These are phyloP conservation scores for Mycoemilia scoparia DNA, from an alignment of 192 early-diverging fungal species.

Conservation along the genomic window DNA sequence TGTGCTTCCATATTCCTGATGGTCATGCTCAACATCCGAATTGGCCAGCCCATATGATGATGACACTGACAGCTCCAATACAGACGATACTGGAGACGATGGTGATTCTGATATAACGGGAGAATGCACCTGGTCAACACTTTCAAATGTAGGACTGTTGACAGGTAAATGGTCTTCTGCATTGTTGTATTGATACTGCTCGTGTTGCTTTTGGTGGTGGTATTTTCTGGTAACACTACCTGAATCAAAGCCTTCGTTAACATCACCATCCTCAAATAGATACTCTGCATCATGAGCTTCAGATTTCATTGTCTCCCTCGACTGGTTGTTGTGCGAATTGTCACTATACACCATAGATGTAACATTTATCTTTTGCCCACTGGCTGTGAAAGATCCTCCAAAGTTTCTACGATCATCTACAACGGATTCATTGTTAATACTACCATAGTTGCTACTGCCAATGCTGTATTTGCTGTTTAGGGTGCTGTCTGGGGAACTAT, in stretches of 20 bases:
- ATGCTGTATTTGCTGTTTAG: conserved; percentile 5
- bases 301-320: conserved; percentile 23
- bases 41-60: no score
- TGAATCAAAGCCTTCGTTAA: conserved; percentile 6
- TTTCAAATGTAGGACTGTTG: conserved; percentile 14
- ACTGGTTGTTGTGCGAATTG: conserved; percentile 21
- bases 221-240: neutral
- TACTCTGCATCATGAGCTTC: conserved; percentile 22
- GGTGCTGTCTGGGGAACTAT: conserved; percentile 7
- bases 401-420: conserved; percentile 19
- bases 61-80: conserved; percentile 7
- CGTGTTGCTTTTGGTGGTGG: no score
- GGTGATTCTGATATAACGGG: no score
- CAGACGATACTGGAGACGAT: conserved; percentile 3
- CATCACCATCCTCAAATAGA: conserved; percentile 18
- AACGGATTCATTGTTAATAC: conserved; percentile 5
- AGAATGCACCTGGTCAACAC: conserved; percentile 18
- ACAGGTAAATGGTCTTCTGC: conserved; percentile 16
- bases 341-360: no score
- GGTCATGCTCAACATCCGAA: no score
- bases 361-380: no score
- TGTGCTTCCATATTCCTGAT: no score
- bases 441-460: conserved; percentile 2
- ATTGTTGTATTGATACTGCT: conserved; percentile 20
- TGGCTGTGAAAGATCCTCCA: no score